Conservation (phyloP, 2,329 filamentous ascomycete species). For the Aquanectria penicillioides region DNA sequence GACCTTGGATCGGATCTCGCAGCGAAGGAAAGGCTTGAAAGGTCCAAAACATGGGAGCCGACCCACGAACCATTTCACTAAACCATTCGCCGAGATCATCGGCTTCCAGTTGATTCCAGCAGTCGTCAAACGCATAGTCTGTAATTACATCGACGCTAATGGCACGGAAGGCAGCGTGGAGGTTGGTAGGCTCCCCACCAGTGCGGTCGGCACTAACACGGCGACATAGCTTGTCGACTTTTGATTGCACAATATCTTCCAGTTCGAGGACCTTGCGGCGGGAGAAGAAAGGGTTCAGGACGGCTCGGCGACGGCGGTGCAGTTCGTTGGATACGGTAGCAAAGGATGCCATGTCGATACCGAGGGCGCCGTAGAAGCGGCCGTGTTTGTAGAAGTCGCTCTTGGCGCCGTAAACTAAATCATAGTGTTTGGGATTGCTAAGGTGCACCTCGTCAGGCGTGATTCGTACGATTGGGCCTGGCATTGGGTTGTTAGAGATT, state of each 20-base stretch:
- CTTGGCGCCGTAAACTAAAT: conserved; percentile 26
- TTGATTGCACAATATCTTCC: conserved; percentile 48
- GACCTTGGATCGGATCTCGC: not conserved
- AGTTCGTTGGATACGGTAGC: conserved; percentile 50
- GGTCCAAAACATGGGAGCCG: conserved; percentile 16
- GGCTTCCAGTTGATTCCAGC: conserved; percentile 24
- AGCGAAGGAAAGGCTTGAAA: conserved; percentile 18
- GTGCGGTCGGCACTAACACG: conserved; percentile 7
- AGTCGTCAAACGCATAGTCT: conserved; percentile 32
- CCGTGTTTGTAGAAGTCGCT: conserved; percentile 27
- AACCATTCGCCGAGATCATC: conserved; percentile 28
- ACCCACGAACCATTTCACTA: conserved; percentile 14
- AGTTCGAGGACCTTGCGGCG: conserved; percentile 47
- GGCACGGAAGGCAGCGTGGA: conserved; percentile 24
- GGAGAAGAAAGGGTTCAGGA: conserved; percentile 56
- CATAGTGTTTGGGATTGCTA: conserved; percentile 28
- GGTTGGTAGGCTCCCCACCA: conserved; percentile 8
- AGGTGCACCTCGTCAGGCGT: conserved; percentile 33
- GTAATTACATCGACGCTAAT: conserved; percentile 28
- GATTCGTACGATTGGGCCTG: conserved; percentile 30
- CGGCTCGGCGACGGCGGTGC: conserved; percentile 52
- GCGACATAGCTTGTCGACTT: conserved; percentile 40
- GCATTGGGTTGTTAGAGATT: not conserved
- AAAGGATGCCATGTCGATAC: conserved; percentile 35
- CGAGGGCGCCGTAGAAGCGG: conserved; percentile 21